Conservation (phyloP, 192 early-diverging fungal genomes). For the Backusella tarrabulga region DNA sequence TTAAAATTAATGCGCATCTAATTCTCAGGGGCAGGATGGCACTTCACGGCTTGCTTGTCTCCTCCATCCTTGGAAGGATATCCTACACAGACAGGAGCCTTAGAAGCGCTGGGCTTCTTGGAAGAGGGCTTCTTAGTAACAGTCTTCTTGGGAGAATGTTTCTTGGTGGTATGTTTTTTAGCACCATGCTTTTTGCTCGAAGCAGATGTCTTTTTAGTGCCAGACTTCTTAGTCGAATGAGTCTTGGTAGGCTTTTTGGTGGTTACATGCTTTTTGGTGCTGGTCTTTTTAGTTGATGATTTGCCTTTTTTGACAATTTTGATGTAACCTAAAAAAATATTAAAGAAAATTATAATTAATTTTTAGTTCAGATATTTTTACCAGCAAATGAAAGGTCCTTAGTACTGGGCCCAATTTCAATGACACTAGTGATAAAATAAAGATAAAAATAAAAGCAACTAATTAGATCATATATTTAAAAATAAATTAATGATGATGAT, state of each 20-base stretch:
- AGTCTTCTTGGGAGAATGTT: not conserved
- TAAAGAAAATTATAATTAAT: constrained; percentile 6
- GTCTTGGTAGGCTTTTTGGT: constrained; percentile 8
- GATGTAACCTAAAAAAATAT: constrained; percentile 7
- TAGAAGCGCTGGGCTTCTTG: not conserved
- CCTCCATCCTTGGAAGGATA: not conserved
- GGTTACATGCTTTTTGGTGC: constrained; percentile 3
- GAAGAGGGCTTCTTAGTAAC: not conserved
- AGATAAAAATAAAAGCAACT: not conserved
- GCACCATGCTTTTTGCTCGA: not conserved
- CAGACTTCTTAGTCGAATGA: not conserved
- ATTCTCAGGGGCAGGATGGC: not conserved
- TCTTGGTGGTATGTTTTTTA: constrained; percentile 1
- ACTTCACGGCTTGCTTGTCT: not conserved
- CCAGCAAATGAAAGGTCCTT: constrained; percentile 17
- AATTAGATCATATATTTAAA: not conserved
- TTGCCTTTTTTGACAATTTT: constrained; percentile 5
- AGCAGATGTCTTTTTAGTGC: not conserved
- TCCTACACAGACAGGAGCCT: not conserved
- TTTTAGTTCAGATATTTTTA: constrained; percentile 6
- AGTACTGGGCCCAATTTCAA: constrained; percentile 8
- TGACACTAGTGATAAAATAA: constrained; percentile 8
- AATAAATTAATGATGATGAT: not conserved
- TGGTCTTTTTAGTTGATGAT: not conserved
- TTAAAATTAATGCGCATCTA: not conserved